A percentile compares a stretch with the other conserved stretches of the same genome.
These are phyloP conservation scores for Collybia sordida DNA, from an alignment of 768 basidiomycete species.

Conservation along the genomic window DNA sequence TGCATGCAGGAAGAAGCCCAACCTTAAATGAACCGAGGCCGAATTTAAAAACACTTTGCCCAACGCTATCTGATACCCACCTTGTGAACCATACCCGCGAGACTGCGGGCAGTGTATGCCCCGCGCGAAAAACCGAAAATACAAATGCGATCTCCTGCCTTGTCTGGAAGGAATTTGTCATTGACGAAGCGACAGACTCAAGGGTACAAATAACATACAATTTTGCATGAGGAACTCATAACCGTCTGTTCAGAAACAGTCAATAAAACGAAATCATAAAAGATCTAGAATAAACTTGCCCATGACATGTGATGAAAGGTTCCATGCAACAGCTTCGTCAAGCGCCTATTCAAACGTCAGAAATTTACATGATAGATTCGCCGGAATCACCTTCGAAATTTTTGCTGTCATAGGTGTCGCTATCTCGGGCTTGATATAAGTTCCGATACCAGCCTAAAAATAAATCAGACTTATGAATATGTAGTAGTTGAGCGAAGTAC, in stretches of 20 bases:
- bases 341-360: constrained; percentile 24
- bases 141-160: constrained; percentile 52
- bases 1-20: constrained; percentile 54
- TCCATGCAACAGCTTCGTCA: constrained; percentile 47
- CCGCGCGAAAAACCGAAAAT: constrained; percentile 56
- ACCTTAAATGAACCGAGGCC: constrained; percentile 24
- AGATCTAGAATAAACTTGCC: constrained; percentile 19
- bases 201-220: constrained; percentile 29
- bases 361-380: background rate
- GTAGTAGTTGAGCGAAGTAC: background rate
- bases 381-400: constrained; percentile 35
- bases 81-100: constrained; percentile 50
- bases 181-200: background rate
- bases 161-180: constrained; percentile 25
- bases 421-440: constrained; percentile 51
- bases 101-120: constrained; percentile 48
- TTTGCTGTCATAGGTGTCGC: constrained; percentile 45
- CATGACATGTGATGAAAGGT: constrained; percentile 54
- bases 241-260: constrained; percentile 32
- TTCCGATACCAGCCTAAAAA: constrained; percentile 53
- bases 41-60: constrained; percentile 7
- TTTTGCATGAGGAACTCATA: constrained; percentile 64
- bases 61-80: constrained; percentile 26
- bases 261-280: background rate
- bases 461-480: background rate